Percentiles rank a stretch among this genome's conserved stretches.
These are phyloP conservation scores for Sphenostylis stenocarpa DNA, from an alignment of 306 rosid genomes.

Conservation along the genomic window DNA sequence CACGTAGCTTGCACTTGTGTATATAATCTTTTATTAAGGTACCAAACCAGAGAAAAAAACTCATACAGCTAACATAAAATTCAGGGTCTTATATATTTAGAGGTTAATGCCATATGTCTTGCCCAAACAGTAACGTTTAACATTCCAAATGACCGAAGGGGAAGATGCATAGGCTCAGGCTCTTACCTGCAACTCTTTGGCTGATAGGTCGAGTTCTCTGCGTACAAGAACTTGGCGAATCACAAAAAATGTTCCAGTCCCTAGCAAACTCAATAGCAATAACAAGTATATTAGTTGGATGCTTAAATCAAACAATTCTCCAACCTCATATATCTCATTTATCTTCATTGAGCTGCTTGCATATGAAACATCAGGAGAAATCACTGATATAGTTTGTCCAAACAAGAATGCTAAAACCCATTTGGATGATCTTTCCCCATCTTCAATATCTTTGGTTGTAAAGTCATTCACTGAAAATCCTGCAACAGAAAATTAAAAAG, in stretches of 20 bases:
- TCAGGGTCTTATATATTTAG: constrained; percentile 21
- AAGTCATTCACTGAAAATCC: constrained; percentile 42
- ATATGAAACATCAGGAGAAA: constrained; percentile 59
- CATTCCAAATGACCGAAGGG: constrained; percentile 13
- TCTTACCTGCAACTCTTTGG: constrained; percentile 90
- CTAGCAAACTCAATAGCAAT: constrained; percentile 72
- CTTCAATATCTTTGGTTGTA: constrained; percentile 42
- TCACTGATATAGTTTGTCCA: constrained; percentile 59
- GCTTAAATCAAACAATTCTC: constrained; percentile 86
- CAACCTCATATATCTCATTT: constrained; percentile 68
- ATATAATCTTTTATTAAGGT: neutral
- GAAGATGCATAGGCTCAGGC: constrained; percentile 28
- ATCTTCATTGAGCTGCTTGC: constrained; percentile 53
- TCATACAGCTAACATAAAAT: neutral
- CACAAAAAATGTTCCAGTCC: constrained; percentile 81
- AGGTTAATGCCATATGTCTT: neutral
- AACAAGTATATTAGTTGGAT: constrained; percentile 84
- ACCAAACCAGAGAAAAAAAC: constrained; percentile 3
- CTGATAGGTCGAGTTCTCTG: constrained; percentile 97
- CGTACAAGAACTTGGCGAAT: constrained; percentile 96
- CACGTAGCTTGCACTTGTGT: neutral
- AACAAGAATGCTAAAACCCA: constrained; percentile 58
- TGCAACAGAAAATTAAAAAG: constrained; percentile 29
- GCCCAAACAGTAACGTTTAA: constrained; percentile 9
- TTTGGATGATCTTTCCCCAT: constrained; percentile 36